Conservation (phyloP, 495 filamentous ascomycete species). For the Aspergillus bridgeri region DNA sequence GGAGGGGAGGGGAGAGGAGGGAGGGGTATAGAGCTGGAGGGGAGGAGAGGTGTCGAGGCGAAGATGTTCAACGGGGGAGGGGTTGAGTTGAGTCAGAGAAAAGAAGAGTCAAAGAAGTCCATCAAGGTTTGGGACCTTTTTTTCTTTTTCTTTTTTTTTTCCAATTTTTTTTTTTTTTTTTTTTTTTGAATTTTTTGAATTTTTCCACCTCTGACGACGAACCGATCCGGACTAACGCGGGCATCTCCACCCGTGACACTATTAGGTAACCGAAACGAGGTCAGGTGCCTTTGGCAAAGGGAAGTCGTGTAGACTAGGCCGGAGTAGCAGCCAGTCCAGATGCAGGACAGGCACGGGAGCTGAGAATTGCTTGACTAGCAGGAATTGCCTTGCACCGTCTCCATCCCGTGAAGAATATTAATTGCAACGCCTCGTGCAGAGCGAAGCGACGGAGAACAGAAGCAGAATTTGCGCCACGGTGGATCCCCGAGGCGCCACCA, state of each 20-base stretch:
- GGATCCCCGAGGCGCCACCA: not conserved
- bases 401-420: too few species aligned
- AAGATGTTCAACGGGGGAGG: not conserved
- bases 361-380: too few species aligned
- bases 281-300: too few species aligned
- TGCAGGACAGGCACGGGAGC: too few species aligned
- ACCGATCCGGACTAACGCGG: too few species aligned
- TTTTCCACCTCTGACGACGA: not conserved
- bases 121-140: not conserved
- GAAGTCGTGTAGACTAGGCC: too few species aligned
- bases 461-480: not conserved
- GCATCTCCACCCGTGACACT: not conserved
- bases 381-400: too few species aligned
- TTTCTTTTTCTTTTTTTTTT: constrained; percentile 4
- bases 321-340: too few species aligned
- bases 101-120: too few species aligned
- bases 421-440: too few species aligned
- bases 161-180: not conserved
- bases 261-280: constrained; percentile 2
- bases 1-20: too few species aligned
- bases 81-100: not conserved
- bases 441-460: too few species aligned
- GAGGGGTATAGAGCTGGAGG: not conserved
- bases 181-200: not conserved
- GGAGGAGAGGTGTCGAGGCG: not conserved